phyloP scores from a whole-genome alignment of 108 stramenopile species.

The Cyclotella choctawhatcheeana region DNA sequence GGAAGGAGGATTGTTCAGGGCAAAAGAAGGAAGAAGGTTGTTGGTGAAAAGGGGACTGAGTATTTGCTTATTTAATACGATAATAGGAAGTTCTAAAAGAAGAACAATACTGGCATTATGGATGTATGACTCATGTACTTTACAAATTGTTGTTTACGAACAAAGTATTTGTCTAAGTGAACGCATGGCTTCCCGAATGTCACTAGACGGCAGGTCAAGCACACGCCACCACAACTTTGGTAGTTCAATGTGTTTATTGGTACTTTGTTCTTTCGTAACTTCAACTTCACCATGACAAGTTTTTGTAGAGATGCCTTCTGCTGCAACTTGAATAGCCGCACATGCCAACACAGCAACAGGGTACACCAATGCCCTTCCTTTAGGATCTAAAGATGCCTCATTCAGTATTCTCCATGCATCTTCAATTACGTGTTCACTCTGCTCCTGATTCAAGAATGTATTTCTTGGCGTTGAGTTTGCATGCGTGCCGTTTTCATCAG shows the following conservation, averaged over 20 bases:
- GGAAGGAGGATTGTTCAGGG: constrained; percentile 72
- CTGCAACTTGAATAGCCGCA: constrained; percentile 62
- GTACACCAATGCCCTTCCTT: constrained; percentile 38
- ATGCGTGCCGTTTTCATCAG: background rate
- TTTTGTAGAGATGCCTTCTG: constrained; percentile 17
- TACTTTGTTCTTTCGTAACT: background rate
- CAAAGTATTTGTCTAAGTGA: constrained; percentile 3
- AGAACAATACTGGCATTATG: background rate
- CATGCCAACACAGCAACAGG: constrained; percentile 55
- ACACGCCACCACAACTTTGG: constrained; percentile 47
- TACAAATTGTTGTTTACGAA: too few relatives aligned
- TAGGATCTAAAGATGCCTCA: constrained; percentile 59
- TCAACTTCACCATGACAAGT: background rate
- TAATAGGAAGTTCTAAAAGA: background rate
- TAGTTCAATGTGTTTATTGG: background rate
- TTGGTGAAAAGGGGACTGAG: constrained; percentile 46
- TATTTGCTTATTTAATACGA: constrained; percentile 44
- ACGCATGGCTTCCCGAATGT: constrained; percentile 18
- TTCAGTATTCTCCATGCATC: constrained; percentile 55
- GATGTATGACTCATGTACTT: too few relatives aligned
- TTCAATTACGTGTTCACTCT: constrained; percentile 30
- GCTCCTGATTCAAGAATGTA: constrained; percentile 26
- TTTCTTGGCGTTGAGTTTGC: constrained; percentile 4
- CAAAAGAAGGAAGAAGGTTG: constrained; percentile 61
- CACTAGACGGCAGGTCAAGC: constrained; percentile 30